Conservation (phyloP, 257 asterid species). For the Vinca minor region DNA sequence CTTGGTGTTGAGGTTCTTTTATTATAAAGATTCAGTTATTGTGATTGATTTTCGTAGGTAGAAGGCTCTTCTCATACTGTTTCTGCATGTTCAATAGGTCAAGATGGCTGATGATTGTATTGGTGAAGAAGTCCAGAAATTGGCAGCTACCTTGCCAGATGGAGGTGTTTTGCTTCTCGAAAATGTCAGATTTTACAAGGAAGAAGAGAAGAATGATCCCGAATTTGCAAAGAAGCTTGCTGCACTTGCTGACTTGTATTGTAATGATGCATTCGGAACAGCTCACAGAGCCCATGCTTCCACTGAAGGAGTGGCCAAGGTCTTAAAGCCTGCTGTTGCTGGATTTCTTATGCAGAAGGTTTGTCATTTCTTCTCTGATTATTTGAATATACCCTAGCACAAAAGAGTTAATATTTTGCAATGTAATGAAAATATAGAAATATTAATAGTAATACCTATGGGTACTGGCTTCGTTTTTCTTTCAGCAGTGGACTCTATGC, state of each 20-base stretch:
- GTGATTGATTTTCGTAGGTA: background rate
- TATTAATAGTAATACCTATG: too few relatives aligned
- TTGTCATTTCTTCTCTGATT: background rate
- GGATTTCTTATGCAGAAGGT: slow-evolving; percentile 55
- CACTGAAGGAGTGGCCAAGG: slow-evolving; percentile 47
- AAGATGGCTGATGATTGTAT: slow-evolving; percentile 73
- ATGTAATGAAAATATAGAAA: too few relatives aligned
- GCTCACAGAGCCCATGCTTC: slow-evolving; percentile 66
- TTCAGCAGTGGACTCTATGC: too few relatives aligned
- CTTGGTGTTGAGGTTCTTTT: slow-evolving; percentile 57
- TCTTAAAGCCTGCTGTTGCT: slow-evolving; percentile 46
- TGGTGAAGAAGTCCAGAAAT: slow-evolving; percentile 68
- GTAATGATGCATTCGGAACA: slow-evolving; percentile 84
- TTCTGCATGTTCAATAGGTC: slow-evolving; percentile 35
- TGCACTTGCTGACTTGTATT: slow-evolving; percentile 44
- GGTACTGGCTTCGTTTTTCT: too few relatives aligned
- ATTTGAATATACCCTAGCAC: background rate
- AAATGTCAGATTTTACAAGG: slow-evolving; percentile 59
- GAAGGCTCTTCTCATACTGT: background rate
- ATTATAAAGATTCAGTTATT: background rate
- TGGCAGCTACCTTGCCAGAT: slow-evolving; percentile 58
- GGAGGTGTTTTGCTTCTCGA: slow-evolving; percentile 78
- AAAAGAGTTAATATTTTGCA: too few relatives aligned
- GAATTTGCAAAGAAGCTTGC: slow-evolving; percentile 54
- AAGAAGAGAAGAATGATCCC: slow-evolving; percentile 52